Conservation (phyloP, 495 filamentous ascomycete species). For the Lepidopterella palustris region DNA sequence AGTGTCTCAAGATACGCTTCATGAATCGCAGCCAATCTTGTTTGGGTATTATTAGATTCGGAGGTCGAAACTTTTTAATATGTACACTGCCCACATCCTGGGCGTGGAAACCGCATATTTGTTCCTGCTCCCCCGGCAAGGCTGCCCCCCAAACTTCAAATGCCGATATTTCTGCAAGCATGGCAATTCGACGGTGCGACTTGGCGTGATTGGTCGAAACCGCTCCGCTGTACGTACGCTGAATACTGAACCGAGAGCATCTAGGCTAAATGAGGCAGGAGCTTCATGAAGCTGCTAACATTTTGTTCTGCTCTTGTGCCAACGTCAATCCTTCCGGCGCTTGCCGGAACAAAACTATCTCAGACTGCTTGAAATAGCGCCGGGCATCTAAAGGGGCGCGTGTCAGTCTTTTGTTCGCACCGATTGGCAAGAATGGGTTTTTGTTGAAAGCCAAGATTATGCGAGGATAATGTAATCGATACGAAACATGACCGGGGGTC, state of each 20-base stretch:
- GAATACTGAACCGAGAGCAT: neutral
- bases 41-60: conserved; percentile 2
- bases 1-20: neutral
- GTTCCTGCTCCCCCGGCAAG: neutral
- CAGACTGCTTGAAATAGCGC: conserved; percentile 98
- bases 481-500: neutral
- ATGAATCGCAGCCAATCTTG: neutral
- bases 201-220: neutral
- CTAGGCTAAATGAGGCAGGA: neutral
- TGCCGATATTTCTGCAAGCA: neutral
- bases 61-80: neutral
- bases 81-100: neutral
- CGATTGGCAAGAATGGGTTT: neutral
- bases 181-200: neutral
- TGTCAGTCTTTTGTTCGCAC: neutral
- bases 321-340: conserved; percentile 55
- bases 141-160: neutral
- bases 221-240: neutral
- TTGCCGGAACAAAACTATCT: conserved; percentile 96
- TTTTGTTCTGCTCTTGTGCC: conserved; percentile 29
- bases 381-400: conserved; percentile 61
- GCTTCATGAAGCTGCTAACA: conserved; percentile 25
- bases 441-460: neutral
- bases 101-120: neutral
- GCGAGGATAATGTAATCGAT: neutral